phyloP scores from a whole-genome alignment of 192 early-diverging fungal genomes.

The Backusella mclennaniae region DNA sequence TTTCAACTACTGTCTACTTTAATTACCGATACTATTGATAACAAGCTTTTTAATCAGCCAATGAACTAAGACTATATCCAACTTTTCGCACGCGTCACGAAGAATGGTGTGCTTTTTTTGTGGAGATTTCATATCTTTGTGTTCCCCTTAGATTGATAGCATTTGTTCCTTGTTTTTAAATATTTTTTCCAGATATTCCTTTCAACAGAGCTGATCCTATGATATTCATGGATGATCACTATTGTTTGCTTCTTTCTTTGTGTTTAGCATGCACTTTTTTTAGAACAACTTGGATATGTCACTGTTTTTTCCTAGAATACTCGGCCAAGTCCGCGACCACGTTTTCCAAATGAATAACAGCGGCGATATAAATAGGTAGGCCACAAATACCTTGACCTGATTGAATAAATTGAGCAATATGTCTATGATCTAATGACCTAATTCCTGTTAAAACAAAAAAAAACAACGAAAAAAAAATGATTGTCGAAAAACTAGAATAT shows the following conservation, averaged over 20 bases:
- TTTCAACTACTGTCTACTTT: neutral
- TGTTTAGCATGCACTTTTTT: neutral
- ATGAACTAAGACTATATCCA: neutral
- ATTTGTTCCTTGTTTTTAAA: constrained; percentile 7
- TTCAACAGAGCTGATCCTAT: neutral
- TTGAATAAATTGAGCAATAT: neutral
- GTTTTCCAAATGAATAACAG: constrained; percentile 4
- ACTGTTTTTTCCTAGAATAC: neutral
- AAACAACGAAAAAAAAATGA: neutral
- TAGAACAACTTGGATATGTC: neutral
- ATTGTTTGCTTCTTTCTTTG: constrained; percentile 7
- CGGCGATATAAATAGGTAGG: constrained; percentile 9
- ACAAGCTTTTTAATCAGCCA: constrained; percentile 8
- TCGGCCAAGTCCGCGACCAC: constrained; percentile 16
- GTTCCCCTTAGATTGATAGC: constrained; percentile 1
- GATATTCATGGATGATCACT: constrained; percentile 6
- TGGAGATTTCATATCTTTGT: constrained; percentile 10
- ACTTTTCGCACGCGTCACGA: constrained; percentile 4
- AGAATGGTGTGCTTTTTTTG: constrained; percentile 5
- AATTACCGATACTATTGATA: constrained; percentile 3
- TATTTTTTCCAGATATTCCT: neutral
- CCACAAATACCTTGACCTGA: neutral
- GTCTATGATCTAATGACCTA: constrained; percentile 2
- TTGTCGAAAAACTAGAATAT: neutral
- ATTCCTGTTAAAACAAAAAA: neutral